Conservation (phyloP, 2,329 filamentous ascomycete genomes). For the Aspergillus phoenicis region DNA sequence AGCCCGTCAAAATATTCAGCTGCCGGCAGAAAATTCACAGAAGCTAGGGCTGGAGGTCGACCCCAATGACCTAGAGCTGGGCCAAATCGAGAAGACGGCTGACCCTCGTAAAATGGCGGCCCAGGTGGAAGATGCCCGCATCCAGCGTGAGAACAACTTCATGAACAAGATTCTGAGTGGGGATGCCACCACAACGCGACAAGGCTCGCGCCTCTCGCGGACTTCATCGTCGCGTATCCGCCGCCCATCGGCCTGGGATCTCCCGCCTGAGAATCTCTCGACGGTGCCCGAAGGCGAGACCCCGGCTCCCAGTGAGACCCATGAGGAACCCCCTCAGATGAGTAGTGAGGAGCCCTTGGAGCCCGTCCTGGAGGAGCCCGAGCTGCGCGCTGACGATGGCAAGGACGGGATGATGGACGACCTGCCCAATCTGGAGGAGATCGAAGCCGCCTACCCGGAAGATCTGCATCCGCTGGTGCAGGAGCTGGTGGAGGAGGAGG, state of each 20-base stretch:
- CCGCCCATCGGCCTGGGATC: constrained; percentile 25
- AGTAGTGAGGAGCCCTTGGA: constrained; percentile 27
- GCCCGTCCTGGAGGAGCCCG: constrained; percentile 22
- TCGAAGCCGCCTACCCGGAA: constrained; percentile 42
- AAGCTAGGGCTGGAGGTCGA: constrained; percentile 41
- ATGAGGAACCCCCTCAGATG: constrained; percentile 6
- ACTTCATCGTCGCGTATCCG: constrained; percentile 26
- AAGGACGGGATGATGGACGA: constrained; percentile 6
- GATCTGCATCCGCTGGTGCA: constrained; percentile 50
- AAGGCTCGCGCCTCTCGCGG: constrained; percentile 23
- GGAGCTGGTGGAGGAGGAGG: constrained; percentile 49
- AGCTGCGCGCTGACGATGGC: constrained; percentile 13
- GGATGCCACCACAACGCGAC: constrained; percentile 22
- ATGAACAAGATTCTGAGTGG: constrained; percentile 39
- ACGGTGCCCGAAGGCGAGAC: constrained; percentile 28
- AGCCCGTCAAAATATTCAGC: constrained; percentile 32
- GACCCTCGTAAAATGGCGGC: constrained; percentile 47
- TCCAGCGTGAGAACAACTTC: constrained; percentile 45
- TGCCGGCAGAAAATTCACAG: constrained; percentile 37
- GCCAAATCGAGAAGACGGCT: constrained; percentile 41
- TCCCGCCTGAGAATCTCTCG: constrained; percentile 24
- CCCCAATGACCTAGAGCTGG: constrained; percentile 48
- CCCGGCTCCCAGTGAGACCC: constrained; percentile 15
- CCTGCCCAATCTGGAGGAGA: constrained; percentile 23
- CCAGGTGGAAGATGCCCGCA: constrained; percentile 47